These are phyloP conservation scores for Metarhizium sp. DNA, from an alignment of 2,329 filamentous ascomycete genomes.

Conservation along the genomic window DNA sequence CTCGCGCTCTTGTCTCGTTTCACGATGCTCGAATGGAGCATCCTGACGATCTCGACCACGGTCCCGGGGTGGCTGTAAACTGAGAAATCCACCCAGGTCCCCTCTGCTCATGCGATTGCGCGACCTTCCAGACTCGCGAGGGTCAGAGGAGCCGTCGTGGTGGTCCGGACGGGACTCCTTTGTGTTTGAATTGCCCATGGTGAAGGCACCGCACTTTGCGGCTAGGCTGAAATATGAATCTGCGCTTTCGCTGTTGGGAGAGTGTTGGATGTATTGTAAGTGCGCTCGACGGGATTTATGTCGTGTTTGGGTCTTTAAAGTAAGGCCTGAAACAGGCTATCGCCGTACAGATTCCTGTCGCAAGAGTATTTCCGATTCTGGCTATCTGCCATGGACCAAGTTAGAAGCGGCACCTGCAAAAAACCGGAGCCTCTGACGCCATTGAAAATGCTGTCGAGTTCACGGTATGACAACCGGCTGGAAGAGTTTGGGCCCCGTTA, in stretches of 20 bases:
- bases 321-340: background rate
- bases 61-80: slow-evolving; percentile 29
- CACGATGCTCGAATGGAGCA: slow-evolving; percentile 54
- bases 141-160: slow-evolving; percentile 9
- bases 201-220: background rate
- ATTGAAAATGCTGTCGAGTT: background rate
- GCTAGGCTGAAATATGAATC: background rate
- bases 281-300: background rate
- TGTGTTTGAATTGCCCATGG: slow-evolving; percentile 30
- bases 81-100: slow-evolving; percentile 37
- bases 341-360: background rate
- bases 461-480: background rate
- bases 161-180: slow-evolving; percentile 28
- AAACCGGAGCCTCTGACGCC: background rate
- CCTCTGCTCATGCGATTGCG: slow-evolving; percentile 27
- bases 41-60: slow-evolving; percentile 24
- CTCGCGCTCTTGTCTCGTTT: slow-evolving; percentile 88
- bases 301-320: background rate
- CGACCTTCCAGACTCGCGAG: slow-evolving; percentile 12
- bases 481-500: background rate
- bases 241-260: background rate
- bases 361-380: background rate
- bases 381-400: background rate
- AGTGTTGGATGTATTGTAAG: background rate
- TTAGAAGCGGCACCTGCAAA: background rate